Evolutionary conservation across 129 eudicot genomes (phyloP).

Genomic region (Flaveria robusta): DNA sequence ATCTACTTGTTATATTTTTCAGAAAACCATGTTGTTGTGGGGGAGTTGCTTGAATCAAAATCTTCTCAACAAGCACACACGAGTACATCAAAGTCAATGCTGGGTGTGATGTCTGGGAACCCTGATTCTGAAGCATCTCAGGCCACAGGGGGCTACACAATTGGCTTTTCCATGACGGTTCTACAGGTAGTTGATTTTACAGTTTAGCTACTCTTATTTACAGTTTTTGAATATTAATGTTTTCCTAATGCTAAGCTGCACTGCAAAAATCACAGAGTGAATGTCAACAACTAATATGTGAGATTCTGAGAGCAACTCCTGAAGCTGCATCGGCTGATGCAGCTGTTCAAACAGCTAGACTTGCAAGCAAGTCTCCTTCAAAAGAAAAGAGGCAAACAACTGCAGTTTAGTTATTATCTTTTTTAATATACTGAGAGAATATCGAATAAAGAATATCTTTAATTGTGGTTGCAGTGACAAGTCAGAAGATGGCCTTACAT

Average conservation of each 20-base stretch:
- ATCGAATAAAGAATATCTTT: slow-evolving; percentile 8
- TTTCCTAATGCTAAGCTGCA: slow-evolving; percentile 24
- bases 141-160: slow-evolving; percentile 87
- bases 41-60: slow-evolving; percentile 89
- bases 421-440: background rate
- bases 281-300: slow-evolving; percentile 98
- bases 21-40: slow-evolving; percentile 81
- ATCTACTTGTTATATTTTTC: slow-evolving; percentile 23
- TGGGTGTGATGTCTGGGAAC: slow-evolving; percentile 67
- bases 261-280: slow-evolving; percentile 63
- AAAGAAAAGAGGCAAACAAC: slow-evolving; percentile 77
- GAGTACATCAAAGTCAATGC: slow-evolving; percentile 75
- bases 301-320: slow-evolving; percentile 97
- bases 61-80: slow-evolving; percentile 63
- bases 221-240: slow-evolving; percentile 11
- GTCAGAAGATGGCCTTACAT: slow-evolving; percentile 91
- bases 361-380: slow-evolving; percentile 79
- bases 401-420: background rate
- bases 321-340: slow-evolving; percentile 99
- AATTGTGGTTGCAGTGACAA: slow-evolving; percentile 58
- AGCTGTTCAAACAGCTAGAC: slow-evolving; percentile 96
- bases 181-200: slow-evolving; percentile 56
- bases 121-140: slow-evolving; percentile 80
- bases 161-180: slow-evolving; percentile 94
- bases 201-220: slow-evolving; percentile 6